Conservation (phyloP, 2,329 filamentous ascomycete genomes). For the Raffaelea albimanens region DNA sequence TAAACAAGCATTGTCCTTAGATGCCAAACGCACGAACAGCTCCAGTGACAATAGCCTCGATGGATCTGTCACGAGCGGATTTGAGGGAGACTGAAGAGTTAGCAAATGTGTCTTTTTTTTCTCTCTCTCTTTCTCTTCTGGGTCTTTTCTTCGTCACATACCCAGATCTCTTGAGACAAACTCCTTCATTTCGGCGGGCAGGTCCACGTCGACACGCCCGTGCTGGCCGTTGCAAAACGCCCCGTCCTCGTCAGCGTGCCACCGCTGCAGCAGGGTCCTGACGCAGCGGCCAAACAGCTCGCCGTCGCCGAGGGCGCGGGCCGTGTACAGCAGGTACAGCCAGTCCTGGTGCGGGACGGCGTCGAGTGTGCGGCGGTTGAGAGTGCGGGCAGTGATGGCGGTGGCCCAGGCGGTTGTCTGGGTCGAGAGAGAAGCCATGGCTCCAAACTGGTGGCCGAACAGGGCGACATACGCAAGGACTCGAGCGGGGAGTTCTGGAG, state of each 20-base stretch:
- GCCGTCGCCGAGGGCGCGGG: constrained; percentile 5
- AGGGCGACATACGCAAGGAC: constrained; percentile 9
- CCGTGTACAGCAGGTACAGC: constrained; percentile 9
- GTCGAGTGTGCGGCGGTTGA: constrained; percentile 5
- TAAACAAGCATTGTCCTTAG: not conserved
- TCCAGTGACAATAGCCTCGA: constrained; percentile 1
- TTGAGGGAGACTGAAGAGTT: constrained; percentile 1
- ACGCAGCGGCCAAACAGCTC: constrained; percentile 3
- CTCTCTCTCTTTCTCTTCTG: no score
- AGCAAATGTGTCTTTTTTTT: no score
- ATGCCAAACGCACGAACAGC: not conserved
- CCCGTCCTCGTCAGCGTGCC: constrained; percentile 6
- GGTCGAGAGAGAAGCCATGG: not conserved
- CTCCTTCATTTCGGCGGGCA: constrained; percentile 4
- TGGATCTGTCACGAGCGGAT: constrained; percentile 3
- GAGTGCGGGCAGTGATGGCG: constrained; percentile 3
- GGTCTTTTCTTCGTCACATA: no score
- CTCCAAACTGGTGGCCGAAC: constrained; percentile 9
- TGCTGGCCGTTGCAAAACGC: constrained; percentile 2
- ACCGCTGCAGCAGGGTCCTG: constrained; percentile 10
- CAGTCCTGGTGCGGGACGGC: constrained; percentile 2
- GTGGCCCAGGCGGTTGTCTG: constrained; percentile 6
- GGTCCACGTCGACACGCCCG: not conserved
- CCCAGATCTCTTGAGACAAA: constrained; percentile 5
- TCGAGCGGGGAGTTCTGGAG: constrained; percentile 5